Conservation (phyloP, 192 early-diverging fungal species). For the Entomortierella parvispora region DNA sequence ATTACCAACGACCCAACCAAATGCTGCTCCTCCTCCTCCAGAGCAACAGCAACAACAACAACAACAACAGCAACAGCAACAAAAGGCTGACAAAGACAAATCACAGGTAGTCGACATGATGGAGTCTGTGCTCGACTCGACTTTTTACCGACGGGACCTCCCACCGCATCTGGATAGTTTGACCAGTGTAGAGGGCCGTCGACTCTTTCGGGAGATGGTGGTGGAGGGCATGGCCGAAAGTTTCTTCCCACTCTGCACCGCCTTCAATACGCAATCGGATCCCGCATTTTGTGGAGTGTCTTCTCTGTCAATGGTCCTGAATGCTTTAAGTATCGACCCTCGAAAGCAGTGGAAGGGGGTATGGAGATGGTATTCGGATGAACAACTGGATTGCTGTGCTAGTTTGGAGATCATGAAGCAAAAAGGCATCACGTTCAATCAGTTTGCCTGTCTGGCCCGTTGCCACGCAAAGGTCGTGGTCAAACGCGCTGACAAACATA, state of each 20-base stretch:
- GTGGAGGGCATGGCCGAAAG: slow-evolving; percentile 79
- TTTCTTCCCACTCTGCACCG: slow-evolving; percentile 85
- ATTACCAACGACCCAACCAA: neutral
- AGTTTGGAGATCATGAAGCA: slow-evolving; percentile 75
- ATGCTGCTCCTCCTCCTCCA: neutral
- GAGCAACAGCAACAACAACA: neutral
- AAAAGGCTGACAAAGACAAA: slow-evolving; percentile 4
- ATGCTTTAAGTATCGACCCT: slow-evolving; percentile 91
- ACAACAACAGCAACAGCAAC: neutral
- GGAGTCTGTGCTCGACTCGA: slow-evolving; percentile 38
- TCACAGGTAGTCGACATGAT: slow-evolving; percentile 35
- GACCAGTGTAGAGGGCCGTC: slow-evolving; percentile 75
- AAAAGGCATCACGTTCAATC: slow-evolving; percentile 88
- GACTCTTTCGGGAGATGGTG: slow-evolving; percentile 81
- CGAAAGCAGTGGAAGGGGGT: slow-evolving; percentile 88
- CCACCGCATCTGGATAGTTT: slow-evolving; percentile 76
- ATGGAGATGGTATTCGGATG: slow-evolving; percentile 75
- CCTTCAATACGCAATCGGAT: slow-evolving; percentile 91
- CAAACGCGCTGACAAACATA: slow-evolving; percentile 71
- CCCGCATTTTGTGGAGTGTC: slow-evolving; percentile 90
- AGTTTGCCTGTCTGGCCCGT: slow-evolving; percentile 87
- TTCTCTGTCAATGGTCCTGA: slow-evolving; percentile 92
- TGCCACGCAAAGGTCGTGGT: slow-evolving; percentile 85
- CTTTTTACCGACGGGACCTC: slow-evolving; percentile 70
- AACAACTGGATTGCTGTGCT: slow-evolving; percentile 74